Percentiles rank a stretch among this genome's conserved stretches.
These are phyloP conservation scores for Niebla homalea DNA, from an alignment of 495 filamentous ascomycete genomes.

Conservation along the genomic window DNA sequence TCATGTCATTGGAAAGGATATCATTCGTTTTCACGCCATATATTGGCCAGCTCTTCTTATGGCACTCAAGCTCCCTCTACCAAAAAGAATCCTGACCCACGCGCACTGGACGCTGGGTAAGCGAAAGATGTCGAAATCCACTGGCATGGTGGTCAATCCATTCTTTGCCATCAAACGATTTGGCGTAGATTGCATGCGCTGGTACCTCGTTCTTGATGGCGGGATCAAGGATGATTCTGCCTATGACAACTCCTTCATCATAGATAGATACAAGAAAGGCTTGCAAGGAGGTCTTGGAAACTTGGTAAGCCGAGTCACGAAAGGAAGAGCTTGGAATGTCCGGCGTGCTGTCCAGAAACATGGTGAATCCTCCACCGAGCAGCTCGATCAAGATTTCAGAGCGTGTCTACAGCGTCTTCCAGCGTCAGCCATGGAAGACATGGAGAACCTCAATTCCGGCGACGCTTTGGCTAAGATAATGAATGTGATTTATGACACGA, in stretches of 20 bases:
- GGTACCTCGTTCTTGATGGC: constrained; percentile 69
- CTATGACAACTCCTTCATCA: constrained; percentile 68
- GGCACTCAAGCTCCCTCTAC: constrained; percentile 72
- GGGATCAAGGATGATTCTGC: constrained; percentile 62
- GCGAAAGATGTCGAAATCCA: constrained; percentile 90
- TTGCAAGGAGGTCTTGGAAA: constrained; percentile 70
- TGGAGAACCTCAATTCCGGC: constrained; percentile 53
- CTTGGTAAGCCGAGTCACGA: constrained; percentile 52
- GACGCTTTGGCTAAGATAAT: constrained; percentile 54
- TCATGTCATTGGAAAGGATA: constrained; percentile 93
- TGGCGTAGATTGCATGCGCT: constrained; percentile 76
- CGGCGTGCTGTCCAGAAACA: constrained; percentile 10
- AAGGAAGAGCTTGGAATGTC: constrained; percentile 54
- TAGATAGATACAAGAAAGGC: constrained; percentile 61
- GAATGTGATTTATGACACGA: constrained; percentile 50
- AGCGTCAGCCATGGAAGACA: constrained; percentile 33
- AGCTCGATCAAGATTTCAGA: constrained; percentile 5
- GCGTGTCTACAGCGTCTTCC: constrained; percentile 25
- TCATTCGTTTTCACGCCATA: constrained; percentile 87
- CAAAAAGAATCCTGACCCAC: constrained; percentile 71
- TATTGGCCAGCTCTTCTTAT: constrained; percentile 97
- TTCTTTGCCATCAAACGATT: constrained; percentile 85
- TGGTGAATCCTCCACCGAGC: not conserved
- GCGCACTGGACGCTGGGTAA: constrained; percentile 87
- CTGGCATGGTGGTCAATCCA: constrained; percentile 89